phyloP scores from a whole-genome alignment of 202 grass and related monocot species.

The Carex arenaria region DNA sequence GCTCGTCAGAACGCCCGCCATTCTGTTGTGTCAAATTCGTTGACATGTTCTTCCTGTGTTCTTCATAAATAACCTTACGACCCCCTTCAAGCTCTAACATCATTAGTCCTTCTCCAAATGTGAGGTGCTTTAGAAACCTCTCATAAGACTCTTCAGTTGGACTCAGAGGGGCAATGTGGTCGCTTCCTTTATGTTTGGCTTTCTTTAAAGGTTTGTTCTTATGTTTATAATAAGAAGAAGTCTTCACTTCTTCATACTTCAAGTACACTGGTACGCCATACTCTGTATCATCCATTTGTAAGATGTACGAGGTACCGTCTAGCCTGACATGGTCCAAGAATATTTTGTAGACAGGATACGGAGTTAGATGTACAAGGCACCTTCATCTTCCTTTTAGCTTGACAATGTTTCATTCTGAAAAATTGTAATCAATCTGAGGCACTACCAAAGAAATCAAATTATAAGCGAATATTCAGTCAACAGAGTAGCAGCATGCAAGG shows the following conservation, averaged over 20 bases:
- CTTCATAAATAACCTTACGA: constrained; percentile 39
- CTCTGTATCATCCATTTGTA: constrained; percentile 32
- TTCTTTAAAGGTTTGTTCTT: constrained; percentile 9
- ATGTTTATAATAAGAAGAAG: not conserved
- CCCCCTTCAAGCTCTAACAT: constrained; percentile 48
- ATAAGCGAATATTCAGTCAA: not conserved
- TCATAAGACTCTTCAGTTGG: constrained; percentile 44
- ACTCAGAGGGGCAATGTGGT: not conserved
- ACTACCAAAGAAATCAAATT: not conserved
- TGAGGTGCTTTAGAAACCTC: constrained; percentile 50
- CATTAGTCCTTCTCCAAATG: constrained; percentile 55
- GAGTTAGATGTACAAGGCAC: not conserved
- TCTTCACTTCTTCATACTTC: constrained; percentile 33
- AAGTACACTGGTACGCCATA: constrained; percentile 33
- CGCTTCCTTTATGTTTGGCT: not conserved
- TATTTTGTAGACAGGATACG: constrained; percentile 48
- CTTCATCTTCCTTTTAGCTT: constrained; percentile 11
- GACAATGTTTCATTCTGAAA: not conserved
- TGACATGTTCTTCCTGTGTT: constrained; percentile 21
- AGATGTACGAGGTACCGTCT: constrained; percentile 32
- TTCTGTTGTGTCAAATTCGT: constrained; percentile 22
- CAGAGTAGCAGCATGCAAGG: not conserved
- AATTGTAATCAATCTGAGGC: not conserved
- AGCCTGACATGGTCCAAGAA: constrained; percentile 53
- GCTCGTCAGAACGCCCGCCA: constrained; percentile 14